A percentile compares a stretch with the other conserved stretches of the same genome.
These are phyloP conservation scores for Geranium rotundifolium DNA, from an alignment of 345 rosid genomes.

Conservation along the genomic window DNA sequence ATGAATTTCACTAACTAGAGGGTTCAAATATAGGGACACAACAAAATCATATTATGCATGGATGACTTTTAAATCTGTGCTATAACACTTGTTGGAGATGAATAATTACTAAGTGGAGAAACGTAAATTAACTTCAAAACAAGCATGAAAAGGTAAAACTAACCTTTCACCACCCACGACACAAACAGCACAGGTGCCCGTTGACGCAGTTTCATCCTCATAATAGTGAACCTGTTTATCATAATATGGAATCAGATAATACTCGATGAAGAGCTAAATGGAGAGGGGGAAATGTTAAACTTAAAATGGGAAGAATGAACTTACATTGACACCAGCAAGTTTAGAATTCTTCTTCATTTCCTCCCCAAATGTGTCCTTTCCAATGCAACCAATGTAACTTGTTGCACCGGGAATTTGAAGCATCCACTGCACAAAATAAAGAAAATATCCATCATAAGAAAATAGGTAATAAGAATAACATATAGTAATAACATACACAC, in stretches of 20 bases:
- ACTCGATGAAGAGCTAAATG: neutral
- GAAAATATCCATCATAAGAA: neutral
- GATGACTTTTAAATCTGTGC: too few species aligned
- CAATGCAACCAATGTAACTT: conserved; percentile 82
- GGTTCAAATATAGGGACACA: too few species aligned
- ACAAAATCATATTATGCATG: too few species aligned
- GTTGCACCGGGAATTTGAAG: conserved; percentile 91
- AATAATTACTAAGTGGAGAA: neutral
- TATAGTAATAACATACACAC: neutral
- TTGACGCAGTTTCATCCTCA: conserved; percentile 69
- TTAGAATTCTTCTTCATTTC: conserved; percentile 81
- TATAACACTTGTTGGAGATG: neutral
- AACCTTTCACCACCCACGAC: conserved; percentile 96
- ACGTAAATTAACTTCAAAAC: neutral
- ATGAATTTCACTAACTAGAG: too few species aligned
- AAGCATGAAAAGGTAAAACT: conserved; percentile 8
- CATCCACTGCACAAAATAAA: conserved; percentile 61
- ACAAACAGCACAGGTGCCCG: conserved; percentile 95
- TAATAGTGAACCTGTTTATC: conserved; percentile 58
- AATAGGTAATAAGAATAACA: neutral
- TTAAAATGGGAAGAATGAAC: conserved; percentile 5
- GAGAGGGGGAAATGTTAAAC: neutral
- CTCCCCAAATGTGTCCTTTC: conserved; percentile 89
- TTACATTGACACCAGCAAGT: conserved; percentile 73
- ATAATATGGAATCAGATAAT: neutral